phyloP scores from a whole-genome alignment of 331 rosid species.

The Phaseolus coccineus region DNA sequence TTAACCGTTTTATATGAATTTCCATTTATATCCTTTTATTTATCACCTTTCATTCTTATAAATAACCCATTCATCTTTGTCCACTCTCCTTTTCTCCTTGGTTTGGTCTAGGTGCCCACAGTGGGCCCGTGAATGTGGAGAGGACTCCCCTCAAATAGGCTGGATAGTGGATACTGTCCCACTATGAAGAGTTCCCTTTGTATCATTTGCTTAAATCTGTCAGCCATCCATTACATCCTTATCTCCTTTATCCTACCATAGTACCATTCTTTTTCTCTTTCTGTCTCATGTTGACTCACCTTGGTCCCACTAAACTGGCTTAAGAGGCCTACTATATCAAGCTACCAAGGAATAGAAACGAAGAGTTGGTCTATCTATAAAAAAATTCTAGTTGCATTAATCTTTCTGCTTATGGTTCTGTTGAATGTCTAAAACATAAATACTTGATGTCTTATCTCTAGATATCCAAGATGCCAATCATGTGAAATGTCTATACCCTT shows the following conservation, averaged over 20 bases:
- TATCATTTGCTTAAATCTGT: conserved; percentile 32
- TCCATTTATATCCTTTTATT: conserved; percentile 19
- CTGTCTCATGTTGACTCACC: conserved; percentile 43
- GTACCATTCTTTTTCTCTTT: conserved; percentile 39
- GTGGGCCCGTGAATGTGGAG: conserved; percentile 20
- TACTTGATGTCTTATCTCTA: not conserved
- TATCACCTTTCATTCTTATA: not conserved
- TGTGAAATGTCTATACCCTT: not conserved
- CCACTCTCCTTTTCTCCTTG: conserved; percentile 38
- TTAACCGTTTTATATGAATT: conserved; percentile 31
- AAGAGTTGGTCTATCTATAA: conserved; percentile 6
- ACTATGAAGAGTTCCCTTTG: conserved; percentile 39
- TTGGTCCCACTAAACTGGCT: conserved; percentile 26
- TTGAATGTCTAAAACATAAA: not conserved
- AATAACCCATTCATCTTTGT: conserved; percentile 16
- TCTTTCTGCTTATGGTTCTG: conserved; percentile 1
- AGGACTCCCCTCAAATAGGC: conserved; percentile 23
- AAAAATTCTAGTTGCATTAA: not conserved
- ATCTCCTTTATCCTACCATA: conserved; percentile 43
- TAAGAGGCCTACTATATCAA: conserved; percentile 17
- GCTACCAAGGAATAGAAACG: conserved; percentile 10
- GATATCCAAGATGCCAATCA: conserved; percentile 9
- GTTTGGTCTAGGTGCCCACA: conserved; percentile 31
- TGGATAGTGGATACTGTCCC: conserved; percentile 35
- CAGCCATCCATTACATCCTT: conserved; percentile 40